Evolutionary conservation across 2,329 filamentous ascomycete genomes (phyloP), one percentile per base, ranked within the genome.

Genomic region (Pestalotiopsis sp.): DNA sequence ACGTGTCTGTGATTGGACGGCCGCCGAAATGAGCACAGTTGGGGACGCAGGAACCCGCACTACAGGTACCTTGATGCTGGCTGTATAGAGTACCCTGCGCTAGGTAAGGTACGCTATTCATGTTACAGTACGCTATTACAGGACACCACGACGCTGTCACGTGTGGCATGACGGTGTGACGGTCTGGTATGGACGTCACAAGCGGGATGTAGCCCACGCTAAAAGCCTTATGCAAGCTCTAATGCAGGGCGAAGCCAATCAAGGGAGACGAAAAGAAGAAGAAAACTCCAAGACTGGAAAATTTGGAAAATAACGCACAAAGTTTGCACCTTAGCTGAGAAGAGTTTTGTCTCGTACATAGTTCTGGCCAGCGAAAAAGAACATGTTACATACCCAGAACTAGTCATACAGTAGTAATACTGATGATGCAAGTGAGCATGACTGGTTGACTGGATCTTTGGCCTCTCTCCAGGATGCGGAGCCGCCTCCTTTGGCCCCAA

Each of bases 1-100:
- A 62, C 59, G 59, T 62, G 59, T 62, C 36, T 62, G 59, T 62
- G 59, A 62, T 62, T 62, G 59, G 59, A 62, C 13, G 59, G 59
- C 9, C 36, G 59, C 27, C 23, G 23, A 59, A 36, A 59, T 59
- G 57, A 59, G 57, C 20, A 27, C 57, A 27, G 4, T 11, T 27
- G 23, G 23, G 23, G 12, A 27, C 23, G 57, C 57, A 59, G 57
- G 57, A 59, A 59, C 57, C 57, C 57, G 57, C 25, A 27, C 57
- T 1, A 36, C n/a, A 49, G 41, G 41, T 49, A 49, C 41, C 41
- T 6, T 49, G 7, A 36, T 36, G 31, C 31, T 36, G 2, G 31
- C 31, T 3, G 31, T 36, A 36, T 36, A 36, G 31, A 2, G 31
- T 9, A 36, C 7, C 31, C 31, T 36, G 31, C 31, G 31, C 31